Evolutionary conservation across 345 rosid genomes (phyloP), one percentile per base, ranked within the genome.

Genomic region (Eucalyptus sp.): DNA sequence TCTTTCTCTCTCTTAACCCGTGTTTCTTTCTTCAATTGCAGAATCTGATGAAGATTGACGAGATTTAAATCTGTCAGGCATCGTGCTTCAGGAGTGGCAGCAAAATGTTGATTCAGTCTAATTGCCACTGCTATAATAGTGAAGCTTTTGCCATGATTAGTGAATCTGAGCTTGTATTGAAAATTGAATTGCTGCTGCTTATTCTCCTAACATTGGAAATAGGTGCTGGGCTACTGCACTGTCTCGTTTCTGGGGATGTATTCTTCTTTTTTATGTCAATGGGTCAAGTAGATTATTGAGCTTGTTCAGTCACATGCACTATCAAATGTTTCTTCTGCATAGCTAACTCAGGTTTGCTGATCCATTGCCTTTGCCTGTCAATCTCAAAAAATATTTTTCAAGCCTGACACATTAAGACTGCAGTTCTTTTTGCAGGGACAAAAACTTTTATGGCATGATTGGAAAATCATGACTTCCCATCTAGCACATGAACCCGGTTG

Each of bases 31-130:
- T 60, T 86, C 88, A 50, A 87, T 89, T 91, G 88, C 96, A 94
- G 96, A 95, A 90, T 91, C 95, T 54, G 96, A 93, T 52, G 96
- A 93, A 88, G 93, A 87, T 71, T 92, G 90, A 90, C 44, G 18
- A 12, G 29, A 76, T 76, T 44, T 44, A 76, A 11, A 64, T 88
- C 62, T 80, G 87, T 20, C 33, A 4, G 62, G 44, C 54, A 86
- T 87, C 91, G 51, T 80, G 41, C 44, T 90, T 86, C 81, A 76
- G 41, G 29, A 76, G 84, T 76, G 84, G 48, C 48, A 76, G 48
- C 84, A 20, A 76, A 76, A 41, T 41, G 84, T 76, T 4, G 29
- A 76, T 71, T 18, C 13, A 5, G 44, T 71, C 25, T 71, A 71
- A 71, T 71, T 33, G 81, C 81, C 81, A 71, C 81, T 71, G 44